Evolutionary conservation across 192 early-diverging fungal species (phyloP), one percentile per base, ranked within the genome.

Genomic region (Podila horticola): DNA sequence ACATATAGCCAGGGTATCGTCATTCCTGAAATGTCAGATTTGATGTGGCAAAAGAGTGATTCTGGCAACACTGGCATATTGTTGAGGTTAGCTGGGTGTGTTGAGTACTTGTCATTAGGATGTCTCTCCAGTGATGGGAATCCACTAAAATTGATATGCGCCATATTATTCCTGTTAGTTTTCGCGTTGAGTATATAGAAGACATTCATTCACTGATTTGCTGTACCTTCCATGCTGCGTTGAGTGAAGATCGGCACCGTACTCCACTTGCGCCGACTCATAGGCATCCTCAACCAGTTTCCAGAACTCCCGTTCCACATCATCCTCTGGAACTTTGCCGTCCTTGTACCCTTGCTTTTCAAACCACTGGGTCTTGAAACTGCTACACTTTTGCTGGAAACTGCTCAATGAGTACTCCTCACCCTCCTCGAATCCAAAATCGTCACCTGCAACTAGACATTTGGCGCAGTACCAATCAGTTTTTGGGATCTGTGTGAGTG

Each of bases 1-100:
- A 98, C 93, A 71, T 98, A 98, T 15, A 99, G 87, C 97, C 96
- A 98, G 12, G 97, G 97, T 13, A 94, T 90, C 93, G 94, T 98
- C 94, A 99, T 96, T 13, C 96, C 97, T 20, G 94, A 94, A 29
- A 98, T 97, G 72, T 98, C 96, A 64, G 93, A 91, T 64, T 92
- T 91, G 76, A 99, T 96, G 79, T 96, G 90, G 50, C 89, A 88
- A 59, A 99, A 94, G 15, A 99, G 87, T 26, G 94, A 96, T 33
- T 88, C 90, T 13, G 90, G 89, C 30, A 95, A 84, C 52, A 93
- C 88, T 4, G 97, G 94, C 55, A 99, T 89, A 71, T 95, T 93
- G 72, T 95, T 96, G 19, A 99, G 85, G 72, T 99, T 97, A 91
- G 94, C 96, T 13, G 93, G 92, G 79, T 92, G 89, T 30, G 75